Evolutionary conservation across 1,284 basidiomycete species (phyloP).

Genomic region (Puccinia hordei): DNA sequence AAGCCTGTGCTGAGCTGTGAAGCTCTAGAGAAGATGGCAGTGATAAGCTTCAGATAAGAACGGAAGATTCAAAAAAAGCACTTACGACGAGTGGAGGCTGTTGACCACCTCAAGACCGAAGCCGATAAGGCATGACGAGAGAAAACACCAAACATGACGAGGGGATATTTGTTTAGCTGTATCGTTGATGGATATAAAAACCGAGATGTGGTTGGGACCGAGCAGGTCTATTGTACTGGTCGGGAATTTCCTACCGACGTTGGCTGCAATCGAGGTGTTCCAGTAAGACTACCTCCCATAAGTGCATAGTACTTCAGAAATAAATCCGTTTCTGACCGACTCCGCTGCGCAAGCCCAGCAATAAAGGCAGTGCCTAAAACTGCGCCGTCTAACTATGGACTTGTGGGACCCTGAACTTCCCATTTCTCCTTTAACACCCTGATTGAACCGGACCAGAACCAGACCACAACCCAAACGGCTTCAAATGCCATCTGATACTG

Average conservation of each 20-base stretch:
- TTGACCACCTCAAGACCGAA: slow-evolving; percentile 1
- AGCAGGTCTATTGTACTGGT: too few relatives aligned
- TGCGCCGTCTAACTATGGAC: background rate
- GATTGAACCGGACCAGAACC: too few relatives aligned
- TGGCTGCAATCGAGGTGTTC: background rate
- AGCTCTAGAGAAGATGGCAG: slow-evolving; percentile 65
- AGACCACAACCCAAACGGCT: too few relatives aligned
- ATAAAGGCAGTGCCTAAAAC: too few relatives aligned
- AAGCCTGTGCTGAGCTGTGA: slow-evolving; percentile 74
- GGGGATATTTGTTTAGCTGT: background rate
- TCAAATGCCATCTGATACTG: too few relatives aligned
- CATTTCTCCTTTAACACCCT: background rate
- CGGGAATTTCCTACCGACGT: background rate
- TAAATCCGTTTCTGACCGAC: background rate
- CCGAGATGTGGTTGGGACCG: background rate
- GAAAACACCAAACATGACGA: slow-evolving; percentile 12
- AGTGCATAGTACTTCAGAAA: background rate
- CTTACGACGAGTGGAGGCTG: slow-evolving; percentile 21
- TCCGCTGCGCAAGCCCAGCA: background rate
- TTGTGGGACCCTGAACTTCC: background rate
- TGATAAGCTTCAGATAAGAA: background rate
- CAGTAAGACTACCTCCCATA: background rate
- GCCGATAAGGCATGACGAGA: slow-evolving; percentile 22
- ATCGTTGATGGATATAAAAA: background rate
- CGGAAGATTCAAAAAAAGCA: background rate